Evolutionary conservation across 768 basidiomycete species (phyloP).

Genomic region (Suillus luteus): DNA sequence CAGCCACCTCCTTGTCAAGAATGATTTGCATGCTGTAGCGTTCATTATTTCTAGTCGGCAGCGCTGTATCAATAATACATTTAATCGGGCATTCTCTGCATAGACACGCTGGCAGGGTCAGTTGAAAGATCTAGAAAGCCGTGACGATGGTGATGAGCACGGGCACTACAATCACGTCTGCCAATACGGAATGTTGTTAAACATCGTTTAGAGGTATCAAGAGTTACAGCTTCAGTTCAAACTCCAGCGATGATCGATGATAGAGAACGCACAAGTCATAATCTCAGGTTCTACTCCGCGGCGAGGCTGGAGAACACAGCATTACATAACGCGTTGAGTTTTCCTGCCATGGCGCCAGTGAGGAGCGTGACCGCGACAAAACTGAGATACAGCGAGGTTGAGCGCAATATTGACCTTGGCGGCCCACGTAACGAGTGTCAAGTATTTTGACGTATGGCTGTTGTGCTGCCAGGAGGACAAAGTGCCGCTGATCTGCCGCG

Average conservation of each 20-base stretch:
- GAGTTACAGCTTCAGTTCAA: not conserved
- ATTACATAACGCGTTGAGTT: too few relatives aligned
- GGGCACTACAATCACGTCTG: not conserved
- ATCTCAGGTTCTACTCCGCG: not conserved
- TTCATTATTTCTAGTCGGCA: not conserved
- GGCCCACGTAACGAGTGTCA: too few relatives aligned
- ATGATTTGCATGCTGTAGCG: not conserved
- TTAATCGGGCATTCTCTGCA: not conserved
- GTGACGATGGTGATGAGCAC: not conserved
- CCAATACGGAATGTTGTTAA: too few relatives aligned
- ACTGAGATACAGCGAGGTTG: too few relatives aligned
- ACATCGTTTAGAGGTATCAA: not conserved
- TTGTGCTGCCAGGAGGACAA: too few relatives aligned
- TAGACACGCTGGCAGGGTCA: not conserved
- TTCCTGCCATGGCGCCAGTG: too few relatives aligned
- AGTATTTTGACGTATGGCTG: too few relatives aligned
- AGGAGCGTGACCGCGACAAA: too few relatives aligned
- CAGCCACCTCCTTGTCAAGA: not conserved
- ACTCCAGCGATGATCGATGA: not conserved
- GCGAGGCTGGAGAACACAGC: not conserved
- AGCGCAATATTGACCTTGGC: too few relatives aligned
- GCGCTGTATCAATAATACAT: not conserved
- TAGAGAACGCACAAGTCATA: too few relatives aligned
- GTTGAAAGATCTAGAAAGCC: not conserved
- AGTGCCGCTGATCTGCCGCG: too few relatives aligned